Evolutionary conservation across 2,329 filamentous ascomycete genomes (phyloP).

Genomic region (Botrytis fabae): DNA sequence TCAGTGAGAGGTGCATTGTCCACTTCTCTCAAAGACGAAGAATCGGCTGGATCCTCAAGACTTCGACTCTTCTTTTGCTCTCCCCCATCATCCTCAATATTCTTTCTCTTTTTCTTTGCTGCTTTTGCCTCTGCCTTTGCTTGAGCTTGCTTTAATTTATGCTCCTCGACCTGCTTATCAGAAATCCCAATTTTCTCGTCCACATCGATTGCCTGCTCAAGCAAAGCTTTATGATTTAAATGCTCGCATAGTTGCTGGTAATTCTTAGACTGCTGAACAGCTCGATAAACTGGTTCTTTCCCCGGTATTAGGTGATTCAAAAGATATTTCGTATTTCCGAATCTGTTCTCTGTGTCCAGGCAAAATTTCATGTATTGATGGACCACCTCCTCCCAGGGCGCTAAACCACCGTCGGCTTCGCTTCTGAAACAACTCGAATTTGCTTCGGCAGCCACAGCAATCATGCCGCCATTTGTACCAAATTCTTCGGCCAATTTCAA

Average conservation of each 20-base stretch:
- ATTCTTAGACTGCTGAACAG: slow-evolving; percentile 64
- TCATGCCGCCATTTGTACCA: slow-evolving; percentile 94
- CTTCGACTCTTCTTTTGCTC: slow-evolving; percentile 19
- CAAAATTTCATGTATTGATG: slow-evolving; percentile 70
- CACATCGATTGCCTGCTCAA: slow-evolving; percentile 62
- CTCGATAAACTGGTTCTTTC: slow-evolving; percentile 63
- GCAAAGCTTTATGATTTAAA: slow-evolving; percentile 63
- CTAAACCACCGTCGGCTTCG: slow-evolving; percentile 66
- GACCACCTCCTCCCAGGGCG: slow-evolving; percentile 75
- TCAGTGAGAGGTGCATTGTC: neutral
- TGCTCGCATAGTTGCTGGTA: slow-evolving; percentile 69
- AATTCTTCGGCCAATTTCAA: slow-evolving; percentile 71
- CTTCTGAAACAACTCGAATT: slow-evolving; percentile 86
- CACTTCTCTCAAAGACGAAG: neutral
- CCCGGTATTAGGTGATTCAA: slow-evolving; percentile 84
- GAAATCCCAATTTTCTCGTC: slow-evolving; percentile 49
- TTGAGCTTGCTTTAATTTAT: slow-evolving; percentile 24
- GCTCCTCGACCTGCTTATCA: slow-evolving; percentile 20
- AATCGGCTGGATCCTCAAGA: slow-evolving; percentile 1
- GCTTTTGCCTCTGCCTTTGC: slow-evolving; percentile 27
- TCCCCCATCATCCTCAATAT: neutral
- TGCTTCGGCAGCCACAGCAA: slow-evolving; percentile 86
- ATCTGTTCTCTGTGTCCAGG: slow-evolving; percentile 80
- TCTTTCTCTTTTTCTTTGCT: slow-evolving; percentile 19
- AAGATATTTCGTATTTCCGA: slow-evolving; percentile 90